Evolutionary conservation across 495 filamentous ascomycete genomes (phyloP).

Genomic region (Aspergillus egyptiacus): DNA sequence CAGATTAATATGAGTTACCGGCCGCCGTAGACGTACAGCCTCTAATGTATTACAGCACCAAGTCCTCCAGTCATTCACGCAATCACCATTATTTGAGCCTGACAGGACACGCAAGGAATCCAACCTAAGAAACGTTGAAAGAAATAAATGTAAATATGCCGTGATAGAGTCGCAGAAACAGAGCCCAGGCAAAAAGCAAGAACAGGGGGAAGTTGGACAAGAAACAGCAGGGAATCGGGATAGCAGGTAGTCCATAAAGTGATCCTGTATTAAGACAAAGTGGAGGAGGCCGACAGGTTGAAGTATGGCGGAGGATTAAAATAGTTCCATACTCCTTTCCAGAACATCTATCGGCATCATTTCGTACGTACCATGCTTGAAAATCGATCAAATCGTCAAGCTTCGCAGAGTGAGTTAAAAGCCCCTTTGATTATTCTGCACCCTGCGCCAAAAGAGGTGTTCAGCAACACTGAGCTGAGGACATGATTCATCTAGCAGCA

Average conservation of each 20-base stretch:
- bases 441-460: conserved; percentile 25
- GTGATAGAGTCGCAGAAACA: conserved; percentile 17
- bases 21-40: conserved; percentile 4
- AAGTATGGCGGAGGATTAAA: conserved; percentile 29
- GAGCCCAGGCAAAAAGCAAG: conserved; percentile 25
- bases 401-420: not conserved
- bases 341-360: conserved; percentile 12
- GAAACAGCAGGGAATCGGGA: conserved; percentile 12
- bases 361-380: conserved; percentile 5
- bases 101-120: conserved; percentile 33
- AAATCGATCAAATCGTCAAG: conserved; percentile 6
- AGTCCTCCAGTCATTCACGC: conserved; percentile 19
- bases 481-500: conserved; percentile 71
- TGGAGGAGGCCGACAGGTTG: conserved; percentile 34
- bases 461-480: conserved; percentile 19
- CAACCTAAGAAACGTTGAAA: conserved; percentile 36
- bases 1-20: not conserved
- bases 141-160: conserved; percentile 27
- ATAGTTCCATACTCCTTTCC: conserved; percentile 21
- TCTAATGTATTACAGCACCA: conserved; percentile 8
- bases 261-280: conserved; percentile 24
- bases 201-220: conserved; percentile 21
- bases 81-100: conserved; percentile 41
- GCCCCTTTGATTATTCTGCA: conserved; percentile 2
- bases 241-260: conserved; percentile 8